Evolutionary conservation across 441 rosid genomes (phyloP).

Genomic region (Erodium trifolium): DNA sequence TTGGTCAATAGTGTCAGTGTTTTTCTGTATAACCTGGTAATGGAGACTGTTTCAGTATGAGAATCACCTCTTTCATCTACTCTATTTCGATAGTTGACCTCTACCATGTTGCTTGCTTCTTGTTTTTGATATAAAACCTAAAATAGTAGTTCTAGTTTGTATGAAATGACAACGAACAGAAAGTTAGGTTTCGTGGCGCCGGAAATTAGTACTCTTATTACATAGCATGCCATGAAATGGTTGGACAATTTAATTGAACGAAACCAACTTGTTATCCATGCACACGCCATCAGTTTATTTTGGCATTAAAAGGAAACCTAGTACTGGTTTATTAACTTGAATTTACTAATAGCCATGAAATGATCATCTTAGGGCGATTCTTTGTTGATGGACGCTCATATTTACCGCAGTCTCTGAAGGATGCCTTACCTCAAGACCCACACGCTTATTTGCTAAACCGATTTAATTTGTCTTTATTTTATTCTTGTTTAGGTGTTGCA

Average conservation of each 20-base stretch:
- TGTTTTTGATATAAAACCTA: not conserved
- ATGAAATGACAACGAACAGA: not conserved
- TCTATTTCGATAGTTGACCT: not conserved
- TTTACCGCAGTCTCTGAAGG: not conserved
- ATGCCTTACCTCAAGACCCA: not conserved
- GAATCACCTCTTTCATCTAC: no score
- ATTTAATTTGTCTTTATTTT: not conserved
- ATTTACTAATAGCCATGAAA: not conserved
- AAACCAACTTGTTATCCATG: not conserved
- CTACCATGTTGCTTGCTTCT: not conserved
- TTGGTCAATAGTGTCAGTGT: not conserved
- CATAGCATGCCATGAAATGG: not conserved
- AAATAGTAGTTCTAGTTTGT: not conserved
- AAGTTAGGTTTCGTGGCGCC: not conserved
- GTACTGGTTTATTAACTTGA: not conserved
- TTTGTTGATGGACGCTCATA: not conserved
- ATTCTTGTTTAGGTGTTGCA: constrained; percentile 27
- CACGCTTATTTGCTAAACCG: not conserved
- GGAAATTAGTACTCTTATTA: not conserved
- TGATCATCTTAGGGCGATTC: not conserved
- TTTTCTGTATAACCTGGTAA: not conserved
- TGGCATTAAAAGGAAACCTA: not conserved
- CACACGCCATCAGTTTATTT: not conserved
- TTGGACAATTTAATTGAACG: not conserved
- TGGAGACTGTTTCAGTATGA: no score